Base-by-base conservation (phyloP, 495 filamentous ascomycete genomes). In the Hypoxylon cercidicola region DNA sequence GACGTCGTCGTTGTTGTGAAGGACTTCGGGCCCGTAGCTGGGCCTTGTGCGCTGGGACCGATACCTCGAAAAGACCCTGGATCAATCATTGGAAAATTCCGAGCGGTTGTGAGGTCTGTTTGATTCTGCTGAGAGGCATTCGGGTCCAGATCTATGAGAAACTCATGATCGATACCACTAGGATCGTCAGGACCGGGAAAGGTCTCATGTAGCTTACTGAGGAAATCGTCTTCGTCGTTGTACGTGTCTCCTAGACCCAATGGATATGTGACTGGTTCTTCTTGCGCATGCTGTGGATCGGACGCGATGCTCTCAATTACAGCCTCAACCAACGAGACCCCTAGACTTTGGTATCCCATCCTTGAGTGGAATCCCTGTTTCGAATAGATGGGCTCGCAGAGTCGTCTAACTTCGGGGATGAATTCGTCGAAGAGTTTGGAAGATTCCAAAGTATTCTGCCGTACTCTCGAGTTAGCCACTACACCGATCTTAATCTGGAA, bases 311-410 rank as follows among this genome's bases (percentile, higher is more conserved):
- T 64, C 19, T 53, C 55, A 50, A 74, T 63, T 16, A 81, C 35
- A 47, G 49, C 62, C 30, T 78, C 72, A 13, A 83, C 59, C 4
- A 81, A 53, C 5, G 70, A 55, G 23, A 82, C 67, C 35, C 74
- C 76, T 20, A 74, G 63, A 8, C 51, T 50, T 62, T 83, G 75
- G 62, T 81, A 82, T 8, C 56, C 62, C 35, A 59, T 48, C 13
- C 81, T 78, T 12, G 68, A 55, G 16, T 62, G 59, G 19, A 50
- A 57, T 6, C 72, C 74, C 13, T 76, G 68, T 53, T 72, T 49
- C n/a, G 64, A 43, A 60, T 82, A 81, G 13, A 83, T 72, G 15
- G 62, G 66, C 30, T 81, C 72, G 62, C 75, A 81, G 11, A 77
- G 45, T 4, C 50, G 23, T 41, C 77, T 72, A 5, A 77, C 73